phyloP scores from a whole-genome alignment of 345 rosid genomes.

The Populus alba region DNA sequence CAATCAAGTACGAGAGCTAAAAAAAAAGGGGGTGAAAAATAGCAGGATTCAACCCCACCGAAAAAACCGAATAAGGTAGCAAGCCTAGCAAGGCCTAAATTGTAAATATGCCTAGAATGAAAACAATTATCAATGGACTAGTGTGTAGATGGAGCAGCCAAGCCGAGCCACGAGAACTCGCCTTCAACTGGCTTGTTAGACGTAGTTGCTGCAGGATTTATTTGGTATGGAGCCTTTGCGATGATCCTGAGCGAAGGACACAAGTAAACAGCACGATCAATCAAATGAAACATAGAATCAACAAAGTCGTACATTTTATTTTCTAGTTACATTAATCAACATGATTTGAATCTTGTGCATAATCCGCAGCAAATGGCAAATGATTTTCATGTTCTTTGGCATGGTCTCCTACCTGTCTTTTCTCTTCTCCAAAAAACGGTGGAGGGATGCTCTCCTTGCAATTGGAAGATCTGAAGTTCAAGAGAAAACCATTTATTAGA shows the following conservation, averaged over 20 bases:
- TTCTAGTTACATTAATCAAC: neutral
- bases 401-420: constrained; percentile 62
- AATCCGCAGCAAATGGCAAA: neutral
- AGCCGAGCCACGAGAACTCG: constrained; percentile 66
- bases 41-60: constrained; percentile 21
- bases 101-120: neutral
- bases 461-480: constrained; percentile 72
- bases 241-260: constrained; percentile 44
- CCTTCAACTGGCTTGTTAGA: constrained; percentile 38
- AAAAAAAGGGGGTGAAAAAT: neutral
- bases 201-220: constrained; percentile 21
- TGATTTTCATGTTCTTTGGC: neutral
- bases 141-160: constrained; percentile 47
- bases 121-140: constrained; percentile 11
- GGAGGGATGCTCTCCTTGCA: constrained; percentile 92
- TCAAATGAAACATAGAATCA: neutral
- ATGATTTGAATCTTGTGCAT: neutral
- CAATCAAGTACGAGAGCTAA: neutral
- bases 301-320: neutral
- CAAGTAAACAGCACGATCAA: constrained; percentile 4
- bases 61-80: neutral
- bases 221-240: constrained; percentile 63
- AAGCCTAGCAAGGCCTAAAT: neutral
- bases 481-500: neutral
- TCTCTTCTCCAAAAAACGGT: constrained; percentile 87